phyloP scores from a whole-genome alignment of 2,329 filamentous ascomycete species.

The Conoideocrella luteorostrata region DNA sequence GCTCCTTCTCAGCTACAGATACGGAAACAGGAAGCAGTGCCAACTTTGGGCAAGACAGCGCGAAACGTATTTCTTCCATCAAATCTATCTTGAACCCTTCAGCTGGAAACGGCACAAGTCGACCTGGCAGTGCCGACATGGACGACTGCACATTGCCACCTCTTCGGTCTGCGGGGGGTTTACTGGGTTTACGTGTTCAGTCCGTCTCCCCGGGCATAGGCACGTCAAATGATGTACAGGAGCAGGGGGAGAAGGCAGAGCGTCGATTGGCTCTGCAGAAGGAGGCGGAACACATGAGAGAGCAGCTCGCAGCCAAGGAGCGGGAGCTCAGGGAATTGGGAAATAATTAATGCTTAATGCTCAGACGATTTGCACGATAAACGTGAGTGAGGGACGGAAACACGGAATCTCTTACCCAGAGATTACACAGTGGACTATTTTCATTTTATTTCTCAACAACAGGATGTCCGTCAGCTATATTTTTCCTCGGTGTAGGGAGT shows the following conservation, averaged over 20 bases:
- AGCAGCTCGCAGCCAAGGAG: slow-evolving; percentile 66
- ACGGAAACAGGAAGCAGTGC: slow-evolving; percentile 35
- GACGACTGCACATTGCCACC: slow-evolving; percentile 35
- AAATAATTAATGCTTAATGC: slow-evolving; percentile 10
- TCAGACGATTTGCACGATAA: neutral
- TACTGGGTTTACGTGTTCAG: neutral
- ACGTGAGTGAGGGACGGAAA: neutral
- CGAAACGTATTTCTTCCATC: slow-evolving; percentile 66
- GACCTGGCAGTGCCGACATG: slow-evolving; percentile 28
- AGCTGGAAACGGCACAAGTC: slow-evolving; percentile 15
- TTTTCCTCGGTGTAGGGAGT: too few relatives aligned
- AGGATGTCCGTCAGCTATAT: too few relatives aligned
- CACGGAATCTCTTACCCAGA: too few relatives aligned
- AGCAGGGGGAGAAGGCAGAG: slow-evolving; percentile 44
- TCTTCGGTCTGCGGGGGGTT: slow-evolving; percentile 33
- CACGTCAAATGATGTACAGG: slow-evolving; percentile 8
- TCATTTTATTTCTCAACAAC: too few relatives aligned
- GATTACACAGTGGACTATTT: too few relatives aligned
- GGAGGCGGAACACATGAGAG: slow-evolving; percentile 71
- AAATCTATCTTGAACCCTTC: slow-evolving; percentile 66
- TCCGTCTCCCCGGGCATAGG: slow-evolving; percentile 22
- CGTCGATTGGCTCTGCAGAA: slow-evolving; percentile 59
- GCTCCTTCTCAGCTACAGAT: slow-evolving; percentile 59
- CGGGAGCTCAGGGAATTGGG: slow-evolving; percentile 50
- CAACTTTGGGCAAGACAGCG: slow-evolving; percentile 37